A percentile compares a stretch with the other conserved stretches of the same genome.
phyloP scores from a whole-genome alignment of 768 basidiomycete species.

The Termitomyces sp. region DNA sequence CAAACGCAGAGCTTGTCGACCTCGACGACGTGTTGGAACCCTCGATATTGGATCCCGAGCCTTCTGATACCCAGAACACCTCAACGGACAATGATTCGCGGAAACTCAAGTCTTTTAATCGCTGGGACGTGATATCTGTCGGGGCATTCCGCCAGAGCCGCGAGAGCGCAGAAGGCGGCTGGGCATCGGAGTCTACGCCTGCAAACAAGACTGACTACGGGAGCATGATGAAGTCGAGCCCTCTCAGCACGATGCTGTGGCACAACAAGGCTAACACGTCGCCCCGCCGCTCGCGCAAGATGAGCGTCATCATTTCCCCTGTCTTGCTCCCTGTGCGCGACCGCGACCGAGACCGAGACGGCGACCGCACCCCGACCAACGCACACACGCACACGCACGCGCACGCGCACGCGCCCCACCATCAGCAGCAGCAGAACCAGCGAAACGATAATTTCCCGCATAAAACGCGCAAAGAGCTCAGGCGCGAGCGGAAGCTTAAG shows the following conservation, averaged over 20 bases:
- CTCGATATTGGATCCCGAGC: conserved; percentile 61
- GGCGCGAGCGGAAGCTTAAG: conserved; percentile 65
- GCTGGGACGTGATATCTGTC: conserved; percentile 75
- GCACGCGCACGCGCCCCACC: conserved; percentile 17
- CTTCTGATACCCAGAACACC: conserved; percentile 23
- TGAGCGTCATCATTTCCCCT: conserved; percentile 41
- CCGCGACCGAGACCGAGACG: conserved; percentile 33
- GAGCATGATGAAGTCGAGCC: conserved; percentile 49
- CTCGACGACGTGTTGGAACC: conserved; percentile 76
- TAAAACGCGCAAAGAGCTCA: conserved; percentile 59
- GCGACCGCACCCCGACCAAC: conserved; percentile 50
- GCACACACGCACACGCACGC: conserved; percentile 6
- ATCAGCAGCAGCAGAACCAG: conserved; percentile 27
- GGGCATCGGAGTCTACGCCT: conserved; percentile 29
- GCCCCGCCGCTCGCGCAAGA: conserved; percentile 22
- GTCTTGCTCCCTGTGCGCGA: conserved; percentile 42
- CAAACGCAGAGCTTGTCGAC: conserved; percentile 48
- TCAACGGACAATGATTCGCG: conserved; percentile 30
- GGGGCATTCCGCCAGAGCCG: conserved; percentile 66
- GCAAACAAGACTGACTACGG: conserved; percentile 34
- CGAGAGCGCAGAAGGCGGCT: conserved; percentile 23
- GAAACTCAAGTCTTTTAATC: conserved; percentile 41
- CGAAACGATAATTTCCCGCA: conserved; percentile 31
- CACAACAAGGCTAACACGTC: conserved; percentile 22
- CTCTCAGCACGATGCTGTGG: conserved; percentile 55